Evolutionary conservation across 202 grass and related monocot genomes (phyloP), one percentile per base, ranked within the genome.

Genomic region (Cymbopogon flexuosus): DNA sequence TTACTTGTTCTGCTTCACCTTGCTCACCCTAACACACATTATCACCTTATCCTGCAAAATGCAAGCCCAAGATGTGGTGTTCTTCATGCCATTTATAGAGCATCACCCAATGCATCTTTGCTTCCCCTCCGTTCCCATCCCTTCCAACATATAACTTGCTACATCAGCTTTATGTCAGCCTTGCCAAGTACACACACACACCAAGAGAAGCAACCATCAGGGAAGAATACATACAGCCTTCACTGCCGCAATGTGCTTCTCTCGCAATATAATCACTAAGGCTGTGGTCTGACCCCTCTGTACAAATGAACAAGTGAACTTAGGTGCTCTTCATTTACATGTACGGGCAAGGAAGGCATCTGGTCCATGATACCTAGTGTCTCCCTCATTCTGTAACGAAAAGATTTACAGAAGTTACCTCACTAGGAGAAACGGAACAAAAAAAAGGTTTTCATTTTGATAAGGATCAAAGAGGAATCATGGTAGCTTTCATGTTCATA

Each of bases 341-440:
- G 73, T 59, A 84, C 54, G 40, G 72, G 77, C 43, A 92, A 82
- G 51, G 89, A 81, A 92, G 87, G 82, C 85, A 96, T 92, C 76
- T 83, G 84, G 76, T 87, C 59, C 79, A 96, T 86, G 45, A 86
- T 63, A 67, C 90, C 87, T 63, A 80, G 79, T 31, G 30, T 79
- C 37, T 86, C 69, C 22, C 63, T 84, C 85, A 96, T 88, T 87
- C 93, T 96, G 81, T 31, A 49, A 16, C 36, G 12, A 67, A 65
- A 6, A 45, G n/a, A 79, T 62, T 60, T 61, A 70, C n/a, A 39
- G 4, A 76, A 62, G 68, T 76, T 37, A 81, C 10, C 40, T 51
- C 27, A 39, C 60, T 21, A 47, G 62, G 15, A 65, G 7, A 27
- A 60, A 5, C 9, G 1, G 12, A 29, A 65, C n/a, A 64, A n/a